Conservation (phyloP, 306 rosid species). For the Inga laurina region DNA sequence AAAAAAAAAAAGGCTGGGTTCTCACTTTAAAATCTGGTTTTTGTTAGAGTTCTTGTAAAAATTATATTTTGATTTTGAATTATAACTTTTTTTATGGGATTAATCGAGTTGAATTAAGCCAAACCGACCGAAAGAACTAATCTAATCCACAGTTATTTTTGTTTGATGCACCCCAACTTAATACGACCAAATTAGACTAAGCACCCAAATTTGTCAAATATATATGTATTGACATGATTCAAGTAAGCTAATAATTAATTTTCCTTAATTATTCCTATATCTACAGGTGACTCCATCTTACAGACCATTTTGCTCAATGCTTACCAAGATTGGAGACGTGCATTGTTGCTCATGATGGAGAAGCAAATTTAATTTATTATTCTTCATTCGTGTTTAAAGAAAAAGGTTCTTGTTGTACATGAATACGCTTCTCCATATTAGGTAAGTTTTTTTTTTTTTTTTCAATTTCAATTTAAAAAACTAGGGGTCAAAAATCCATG, state of each 20-base stretch:
- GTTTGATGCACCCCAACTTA: background rate
- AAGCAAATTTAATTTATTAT: background rate
- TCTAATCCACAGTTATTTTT: background rate
- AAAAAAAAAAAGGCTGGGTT: too few species aligned
- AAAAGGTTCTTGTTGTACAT: background rate
- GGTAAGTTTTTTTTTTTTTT: background rate
- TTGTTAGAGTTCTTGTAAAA: background rate
- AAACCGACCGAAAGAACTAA: too few species aligned
- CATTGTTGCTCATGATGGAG: background rate
- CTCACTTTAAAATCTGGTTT: background rate
- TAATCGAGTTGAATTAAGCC: background rate
- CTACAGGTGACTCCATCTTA: background rate
- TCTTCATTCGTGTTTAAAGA: background rate
- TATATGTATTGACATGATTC: background rate
- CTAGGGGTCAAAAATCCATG: background rate
- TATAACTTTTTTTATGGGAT: too few species aligned
- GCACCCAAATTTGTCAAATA: background rate
- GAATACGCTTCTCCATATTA: background rate
- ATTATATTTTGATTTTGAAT: background rate
- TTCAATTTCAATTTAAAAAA: background rate
- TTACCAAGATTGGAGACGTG: background rate
- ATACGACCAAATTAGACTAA: background rate
- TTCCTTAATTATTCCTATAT: background rate
- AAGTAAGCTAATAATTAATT: background rate
- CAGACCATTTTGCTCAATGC: background rate